phyloP scores from a whole-genome alignment of 73 alveolate species.

The Uronychia binucleata region DNA sequence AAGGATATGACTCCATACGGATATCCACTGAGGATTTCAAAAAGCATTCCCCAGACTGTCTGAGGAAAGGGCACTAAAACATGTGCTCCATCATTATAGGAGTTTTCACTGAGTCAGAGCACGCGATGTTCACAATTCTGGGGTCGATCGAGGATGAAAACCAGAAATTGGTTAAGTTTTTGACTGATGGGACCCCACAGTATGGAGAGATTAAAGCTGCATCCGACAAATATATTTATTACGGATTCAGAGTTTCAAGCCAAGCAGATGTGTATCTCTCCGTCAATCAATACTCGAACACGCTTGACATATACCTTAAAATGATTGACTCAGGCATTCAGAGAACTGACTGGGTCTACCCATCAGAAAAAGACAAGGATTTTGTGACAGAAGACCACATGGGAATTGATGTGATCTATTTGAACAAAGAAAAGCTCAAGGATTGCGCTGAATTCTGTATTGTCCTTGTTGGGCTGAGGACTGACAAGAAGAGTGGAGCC shows the following conservation, averaged over 20 bases:
- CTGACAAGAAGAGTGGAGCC: neutral
- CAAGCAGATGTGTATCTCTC: neutral
- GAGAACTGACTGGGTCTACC: neutral
- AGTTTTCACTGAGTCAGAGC: neutral
- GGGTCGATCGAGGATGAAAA: neutral
- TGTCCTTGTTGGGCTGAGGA: neutral
- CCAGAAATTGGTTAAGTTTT: too few species aligned
- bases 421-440: neutral
- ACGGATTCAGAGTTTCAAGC: neutral
- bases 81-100: neutral
- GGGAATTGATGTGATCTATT: neutral
- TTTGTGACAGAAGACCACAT: neutral
- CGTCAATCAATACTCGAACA: neutral
- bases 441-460: neutral
- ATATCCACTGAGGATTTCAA: neutral
- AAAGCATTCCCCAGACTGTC: neutral
- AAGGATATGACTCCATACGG: neutral
- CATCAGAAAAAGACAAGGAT: neutral
- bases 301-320: neutral
- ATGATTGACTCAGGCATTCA: neutral
- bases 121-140: neutral
- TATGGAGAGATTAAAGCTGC: neutral
- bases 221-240: neutral
- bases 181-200: neutral
- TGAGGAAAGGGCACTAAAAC: neutral